phyloP scores from a whole-genome alignment of 495 filamentous ascomycete species.

The Penicillium manginii region DNA sequence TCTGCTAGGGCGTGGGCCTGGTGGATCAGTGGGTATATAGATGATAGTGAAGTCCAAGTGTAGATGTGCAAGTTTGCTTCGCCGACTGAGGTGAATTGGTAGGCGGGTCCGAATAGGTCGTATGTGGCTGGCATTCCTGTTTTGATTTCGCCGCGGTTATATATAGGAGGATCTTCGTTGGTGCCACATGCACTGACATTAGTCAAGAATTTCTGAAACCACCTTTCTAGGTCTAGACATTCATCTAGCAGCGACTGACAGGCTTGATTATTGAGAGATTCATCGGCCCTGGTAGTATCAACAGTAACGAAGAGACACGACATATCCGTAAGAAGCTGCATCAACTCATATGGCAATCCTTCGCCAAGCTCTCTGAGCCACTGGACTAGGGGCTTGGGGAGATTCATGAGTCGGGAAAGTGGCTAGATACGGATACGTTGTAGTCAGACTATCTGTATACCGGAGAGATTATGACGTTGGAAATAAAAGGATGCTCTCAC shows the following conservation, averaged over 20 bases:
- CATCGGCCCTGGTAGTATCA: neutral
- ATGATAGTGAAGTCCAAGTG: neutral
- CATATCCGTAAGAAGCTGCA: slow-evolving; percentile 3
- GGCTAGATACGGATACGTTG: neutral
- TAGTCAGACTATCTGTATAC: neutral
- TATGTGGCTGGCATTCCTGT: neutral
- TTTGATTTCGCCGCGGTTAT: neutral
- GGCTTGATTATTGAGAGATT: neutral
- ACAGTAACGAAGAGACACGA: slow-evolving; percentile 5
- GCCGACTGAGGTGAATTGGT: neutral
- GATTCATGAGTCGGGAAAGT: slow-evolving; percentile 6
- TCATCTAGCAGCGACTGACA: neutral
- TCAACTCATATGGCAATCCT: slow-evolving; percentile 1
- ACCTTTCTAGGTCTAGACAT: slow-evolving; percentile 4
- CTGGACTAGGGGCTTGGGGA: neutral
- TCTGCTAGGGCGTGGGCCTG: neutral
- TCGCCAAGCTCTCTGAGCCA: slow-evolving; percentile 8
- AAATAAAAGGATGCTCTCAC: neutral
- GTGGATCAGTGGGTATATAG: neutral
- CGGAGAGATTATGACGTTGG: neutral
- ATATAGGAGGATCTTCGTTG: slow-evolving; percentile 1
- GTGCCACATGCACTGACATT: too few relatives aligned
- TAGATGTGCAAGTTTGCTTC: neutral
- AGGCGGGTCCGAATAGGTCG: slow-evolving; percentile 8
- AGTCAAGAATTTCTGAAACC: too few relatives aligned